These are phyloP conservation scores for Blastobotrys malaysiensis DNA, from an alignment of 1,139 yeast species.

Conservation along the genomic window DNA sequence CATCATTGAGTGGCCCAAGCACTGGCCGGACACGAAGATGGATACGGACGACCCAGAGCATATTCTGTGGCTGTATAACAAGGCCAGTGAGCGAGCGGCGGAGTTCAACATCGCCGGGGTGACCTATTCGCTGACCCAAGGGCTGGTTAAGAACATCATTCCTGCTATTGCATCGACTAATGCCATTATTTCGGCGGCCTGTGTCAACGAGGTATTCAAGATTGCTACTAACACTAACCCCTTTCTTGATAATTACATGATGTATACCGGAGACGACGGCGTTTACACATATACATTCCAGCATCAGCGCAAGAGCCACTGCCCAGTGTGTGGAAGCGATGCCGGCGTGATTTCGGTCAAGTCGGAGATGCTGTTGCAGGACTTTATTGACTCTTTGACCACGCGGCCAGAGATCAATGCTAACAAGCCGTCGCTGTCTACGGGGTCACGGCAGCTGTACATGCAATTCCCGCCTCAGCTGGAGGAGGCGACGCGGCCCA, in stretches of 20 bases:
- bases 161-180: slow-evolving; percentile 96
- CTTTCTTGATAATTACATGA: slow-evolving; percentile 71
- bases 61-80: slow-evolving; percentile 56
- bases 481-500: slow-evolving; percentile 46
- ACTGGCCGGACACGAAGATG: slow-evolving; percentile 42
- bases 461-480: slow-evolving; percentile 48
- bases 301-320: slow-evolving; percentile 53
- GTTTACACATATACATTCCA: slow-evolving; percentile 69
- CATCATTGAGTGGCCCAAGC: slow-evolving; percentile 66
- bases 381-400: slow-evolving; percentile 41
- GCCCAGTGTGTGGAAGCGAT: slow-evolving; percentile 68
- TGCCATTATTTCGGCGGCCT: slow-evolving; percentile 86
- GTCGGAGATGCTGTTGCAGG: slow-evolving; percentile 40
- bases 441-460: slow-evolving; percentile 42
- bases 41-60: slow-evolving; percentile 71
- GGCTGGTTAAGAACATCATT: slow-evolving; percentile 85
- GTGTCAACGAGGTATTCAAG: slow-evolving; percentile 85
- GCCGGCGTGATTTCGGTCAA: slow-evolving; percentile 38
- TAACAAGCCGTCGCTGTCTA: slow-evolving; percentile 48
- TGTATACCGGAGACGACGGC: slow-evolving; percentile 77
- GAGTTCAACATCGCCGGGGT: slow-evolving; percentile 66
- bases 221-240: slow-evolving; percentile 66
- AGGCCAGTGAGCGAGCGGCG: slow-evolving; percentile 55
- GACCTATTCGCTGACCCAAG: slow-evolving; percentile 65
- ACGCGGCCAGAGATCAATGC: slow-evolving; percentile 38